Conservation (phyloP, 163 green algal species). For the Chlamydomonas reinhardtii region DNA sequence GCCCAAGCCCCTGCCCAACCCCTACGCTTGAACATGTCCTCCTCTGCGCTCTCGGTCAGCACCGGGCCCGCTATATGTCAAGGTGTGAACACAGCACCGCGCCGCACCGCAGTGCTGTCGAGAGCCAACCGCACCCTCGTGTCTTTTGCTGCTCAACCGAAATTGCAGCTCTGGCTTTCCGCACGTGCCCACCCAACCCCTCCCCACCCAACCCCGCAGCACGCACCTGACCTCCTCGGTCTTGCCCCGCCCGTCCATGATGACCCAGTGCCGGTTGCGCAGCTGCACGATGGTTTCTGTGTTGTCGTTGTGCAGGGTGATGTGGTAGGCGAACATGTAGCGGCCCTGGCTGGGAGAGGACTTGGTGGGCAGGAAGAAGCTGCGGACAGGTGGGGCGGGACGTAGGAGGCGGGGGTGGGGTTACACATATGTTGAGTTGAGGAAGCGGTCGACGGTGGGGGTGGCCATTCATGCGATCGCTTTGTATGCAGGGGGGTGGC, state of each 20-base stretch:
- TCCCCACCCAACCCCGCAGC: too few relatives aligned
- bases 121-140: too few relatives aligned
- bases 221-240: constrained; percentile 72
- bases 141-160: too few relatives aligned
- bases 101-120: too few relatives aligned
- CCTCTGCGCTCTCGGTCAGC: too few relatives aligned
- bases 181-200: too few relatives aligned
- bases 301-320: constrained; percentile 60
- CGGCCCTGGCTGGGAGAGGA: constrained; percentile 9
- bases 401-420: background rate
- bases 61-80: too few relatives aligned
- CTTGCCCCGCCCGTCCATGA: constrained; percentile 72
- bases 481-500: background rate
- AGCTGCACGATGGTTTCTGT: constrained; percentile 69
- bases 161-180: too few relatives aligned
- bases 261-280: constrained; percentile 64
- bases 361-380: constrained; percentile 44
- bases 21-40: too few relatives aligned
- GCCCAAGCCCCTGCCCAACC: too few relatives aligned
- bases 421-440: too few relatives aligned
- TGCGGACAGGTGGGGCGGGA: background rate
- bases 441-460: background rate
- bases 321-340: constrained; percentile 75
- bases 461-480: background rate
- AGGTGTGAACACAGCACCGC: too few relatives aligned